Conservation (phyloP, 73 alveolate genomes). For the Paramecium biaurelia region DNA sequence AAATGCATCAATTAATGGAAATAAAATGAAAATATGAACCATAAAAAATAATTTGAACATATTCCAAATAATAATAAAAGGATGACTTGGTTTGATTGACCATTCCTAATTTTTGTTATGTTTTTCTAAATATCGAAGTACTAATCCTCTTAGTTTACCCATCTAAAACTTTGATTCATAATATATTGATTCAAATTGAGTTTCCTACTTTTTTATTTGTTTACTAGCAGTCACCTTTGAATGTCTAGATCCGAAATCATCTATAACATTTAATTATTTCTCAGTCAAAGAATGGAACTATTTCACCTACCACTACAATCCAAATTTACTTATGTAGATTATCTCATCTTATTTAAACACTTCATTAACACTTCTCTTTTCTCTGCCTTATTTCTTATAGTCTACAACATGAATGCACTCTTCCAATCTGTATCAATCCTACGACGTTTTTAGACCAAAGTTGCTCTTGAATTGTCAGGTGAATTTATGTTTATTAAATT, state of each 20-base stretch:
- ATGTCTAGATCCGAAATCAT: neutral
- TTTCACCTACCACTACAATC: neutral
- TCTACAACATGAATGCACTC: neutral
- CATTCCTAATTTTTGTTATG: neutral
- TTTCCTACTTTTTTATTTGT: neutral
- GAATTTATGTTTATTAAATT: neutral
- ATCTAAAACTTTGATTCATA: neutral
- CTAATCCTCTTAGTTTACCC: neutral
- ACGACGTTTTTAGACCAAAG: neutral
- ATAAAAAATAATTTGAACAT: neutral
- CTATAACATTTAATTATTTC: neutral
- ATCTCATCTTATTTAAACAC: neutral
- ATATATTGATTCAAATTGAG: neutral
- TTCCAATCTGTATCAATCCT: neutral
- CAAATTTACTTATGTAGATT: neutral
- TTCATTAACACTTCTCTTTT: neutral
- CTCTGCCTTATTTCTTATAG: neutral
- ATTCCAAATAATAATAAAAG: constrained; percentile 25
- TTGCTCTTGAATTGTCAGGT: neutral
- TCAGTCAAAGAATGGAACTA: neutral
- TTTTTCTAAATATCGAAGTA: neutral
- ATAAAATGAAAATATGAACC: neutral
- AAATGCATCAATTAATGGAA: constrained; percentile 21
- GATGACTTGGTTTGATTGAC: constrained; percentile 19
- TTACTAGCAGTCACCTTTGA: neutral